phyloP scores from a whole-genome alignment of 306 rosid genomes.

The Parietaria judaica region DNA sequence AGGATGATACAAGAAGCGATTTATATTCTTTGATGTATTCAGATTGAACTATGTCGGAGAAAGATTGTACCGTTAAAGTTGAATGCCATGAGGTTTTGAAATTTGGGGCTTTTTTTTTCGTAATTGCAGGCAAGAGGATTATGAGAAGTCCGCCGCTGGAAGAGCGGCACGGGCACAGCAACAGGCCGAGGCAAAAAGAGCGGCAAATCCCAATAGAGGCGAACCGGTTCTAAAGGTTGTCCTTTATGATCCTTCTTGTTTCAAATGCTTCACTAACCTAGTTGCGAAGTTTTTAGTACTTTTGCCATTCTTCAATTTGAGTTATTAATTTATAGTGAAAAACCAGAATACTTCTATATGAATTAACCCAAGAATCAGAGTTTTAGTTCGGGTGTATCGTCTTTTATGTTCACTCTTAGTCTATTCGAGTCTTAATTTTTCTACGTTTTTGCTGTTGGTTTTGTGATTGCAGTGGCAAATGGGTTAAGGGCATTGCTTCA shows the following conservation, averaged over 20 bases:
- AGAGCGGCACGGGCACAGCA: constrained; percentile 75
- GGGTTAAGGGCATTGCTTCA: constrained; percentile 38
- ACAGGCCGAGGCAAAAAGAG: constrained; percentile 55
- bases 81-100: constrained; percentile 1
- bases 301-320: no score
- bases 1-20: neutral
- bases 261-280: no score
- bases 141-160: constrained; percentile 79
- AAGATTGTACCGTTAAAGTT: neutral
- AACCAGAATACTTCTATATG: no score
- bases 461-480: constrained; percentile 72
- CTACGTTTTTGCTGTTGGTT: constrained; percentile 15
- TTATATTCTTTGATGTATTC: neutral
- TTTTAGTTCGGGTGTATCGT: neutral
- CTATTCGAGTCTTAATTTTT: constrained; percentile 7
- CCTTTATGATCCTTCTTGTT: no score
- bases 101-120: constrained; percentile 14
- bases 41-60: neutral
- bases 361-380: neutral
- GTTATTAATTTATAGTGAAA: no score
- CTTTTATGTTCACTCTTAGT: constrained; percentile 3
- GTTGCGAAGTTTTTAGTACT: no score
- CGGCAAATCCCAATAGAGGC: constrained; percentile 50
- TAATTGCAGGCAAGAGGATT: constrained; percentile 68
- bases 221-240: constrained; percentile 62